Conservation (phyloP, 257 asterid genomes). For the Linderniella brevidens region DNA sequence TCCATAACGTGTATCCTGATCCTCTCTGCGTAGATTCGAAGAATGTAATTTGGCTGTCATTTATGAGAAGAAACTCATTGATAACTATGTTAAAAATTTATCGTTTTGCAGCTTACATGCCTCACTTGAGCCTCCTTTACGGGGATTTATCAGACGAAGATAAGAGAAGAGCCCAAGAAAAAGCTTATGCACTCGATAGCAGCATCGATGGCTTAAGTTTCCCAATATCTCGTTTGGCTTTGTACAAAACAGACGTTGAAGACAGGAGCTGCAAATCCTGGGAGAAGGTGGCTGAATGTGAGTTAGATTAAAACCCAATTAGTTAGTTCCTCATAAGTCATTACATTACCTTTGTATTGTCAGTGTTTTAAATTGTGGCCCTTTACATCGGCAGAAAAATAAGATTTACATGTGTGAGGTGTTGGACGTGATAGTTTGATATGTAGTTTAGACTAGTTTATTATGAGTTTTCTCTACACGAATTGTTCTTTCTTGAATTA, state of each 20-base stretch:
- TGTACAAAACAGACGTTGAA: conserved; percentile 64
- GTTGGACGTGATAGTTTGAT: too few species aligned
- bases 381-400: too few species aligned
- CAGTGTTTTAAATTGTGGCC: background rate
- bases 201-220: conserved; percentile 32
- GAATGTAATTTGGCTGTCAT: too few species aligned
- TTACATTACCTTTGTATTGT: conserved; percentile 10
- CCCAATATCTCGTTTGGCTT: conserved; percentile 48
- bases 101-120: conserved; percentile 69
- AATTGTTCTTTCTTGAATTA: too few species aligned
- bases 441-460: too few species aligned
- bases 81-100: conserved; percentile 6
- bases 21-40: too few species aligned
- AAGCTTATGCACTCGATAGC: conserved; percentile 46
- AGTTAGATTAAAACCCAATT: conserved; percentile 8
- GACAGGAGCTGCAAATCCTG: conserved; percentile 79
- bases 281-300: conserved; percentile 62
- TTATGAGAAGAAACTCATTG: too few species aligned
- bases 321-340: conserved; percentile 40
- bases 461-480: too few species aligned
- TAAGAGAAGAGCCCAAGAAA: conserved; percentile 60
- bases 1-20: too few species aligned
- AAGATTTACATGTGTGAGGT: too few species aligned
- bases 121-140: conserved; percentile 83
- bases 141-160: conserved; percentile 59